phyloP scores from a whole-genome alignment of 164 flowering plant species.

The Vitis riparia region DNA sequence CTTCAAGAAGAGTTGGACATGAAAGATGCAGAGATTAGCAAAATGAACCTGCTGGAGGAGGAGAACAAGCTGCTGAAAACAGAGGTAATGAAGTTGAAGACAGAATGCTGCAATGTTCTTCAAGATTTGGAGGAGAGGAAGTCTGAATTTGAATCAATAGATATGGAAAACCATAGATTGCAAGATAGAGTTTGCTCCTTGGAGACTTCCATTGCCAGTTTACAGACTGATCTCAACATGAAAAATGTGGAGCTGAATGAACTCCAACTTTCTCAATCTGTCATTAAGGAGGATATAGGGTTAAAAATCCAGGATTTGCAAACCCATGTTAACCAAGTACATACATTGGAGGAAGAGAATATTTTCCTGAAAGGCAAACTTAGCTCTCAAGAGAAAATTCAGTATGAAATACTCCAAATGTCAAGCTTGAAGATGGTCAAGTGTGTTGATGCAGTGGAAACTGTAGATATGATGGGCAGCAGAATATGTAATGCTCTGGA shows the following conservation, averaged over 20 bases:
- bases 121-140: slow-evolving; percentile 45
- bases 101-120: slow-evolving; percentile 32
- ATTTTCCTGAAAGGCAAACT: slow-evolving; percentile 39
- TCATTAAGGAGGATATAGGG: slow-evolving; percentile 30
- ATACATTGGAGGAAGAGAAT: slow-evolving; percentile 46
- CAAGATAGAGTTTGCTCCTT: slow-evolving; percentile 38
- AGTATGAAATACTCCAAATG: slow-evolving; percentile 21
- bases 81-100: slow-evolving; percentile 37
- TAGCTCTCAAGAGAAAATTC: slow-evolving; percentile 21
- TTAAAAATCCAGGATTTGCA: slow-evolving; percentile 37
- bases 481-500: slow-evolving; percentile 22
- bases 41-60: slow-evolving; percentile 31
- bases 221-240: slow-evolving; percentile 38
- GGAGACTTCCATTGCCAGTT: slow-evolving; percentile 40
- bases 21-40: slow-evolving; percentile 36
- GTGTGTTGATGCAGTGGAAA: slow-evolving; percentile 27
- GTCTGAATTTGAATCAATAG: slow-evolving; percentile 39
- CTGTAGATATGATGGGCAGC: slow-evolving; percentile 22
- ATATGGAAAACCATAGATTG: slow-evolving; percentile 35
- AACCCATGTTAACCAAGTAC: slow-evolving; percentile 17
- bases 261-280: slow-evolving; percentile 38
- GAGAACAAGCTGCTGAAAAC: slow-evolving; percentile 36
- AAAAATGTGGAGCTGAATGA: slow-evolving; percentile 36
- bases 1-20: slow-evolving; percentile 39
- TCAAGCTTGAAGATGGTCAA: slow-evolving; percentile 24